Evolutionary conservation across 2,329 filamentous ascomycete species (phyloP), one percentile per base, ranked within the genome.

Genomic region (Nemania sp.): DNA sequence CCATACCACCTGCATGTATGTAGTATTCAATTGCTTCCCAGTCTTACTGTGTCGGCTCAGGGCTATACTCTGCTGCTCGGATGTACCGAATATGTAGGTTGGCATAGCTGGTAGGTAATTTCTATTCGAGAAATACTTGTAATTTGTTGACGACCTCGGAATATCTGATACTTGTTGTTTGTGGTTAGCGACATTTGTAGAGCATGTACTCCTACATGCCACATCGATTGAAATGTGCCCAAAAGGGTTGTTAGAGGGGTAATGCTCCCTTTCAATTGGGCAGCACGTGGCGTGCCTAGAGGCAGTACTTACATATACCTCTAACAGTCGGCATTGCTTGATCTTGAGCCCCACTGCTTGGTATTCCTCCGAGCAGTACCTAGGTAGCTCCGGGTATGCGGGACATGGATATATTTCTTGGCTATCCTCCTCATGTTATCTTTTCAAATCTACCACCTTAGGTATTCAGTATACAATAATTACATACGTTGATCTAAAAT

Each of bases 301-400:
- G 48, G 23, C 14, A 28, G 45, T 60, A 60, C 51, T 36, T 60
- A 22, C 14, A 31, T 56, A 19, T 59, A 60, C 62, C 49, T 64
- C 26, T 28, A 28, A 28, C n/a, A 14, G 11, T n/a, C n/a, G n/a
- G n/a, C n/a, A n/a, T n/a, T n/a, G n/a, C n/a, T n/a, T n/a, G n/a
- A n/a, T n/a, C n/a, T n/a, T n/a, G n/a, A n/a, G n/a, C n/a, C n/a
- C n/a, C n/a, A n/a, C n/a, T n/a, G n/a, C n/a, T n/a, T n/a, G n/a
- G n/a, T n/a, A n/a, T n/a, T n/a, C n/a, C n/a, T n/a, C n/a, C n/a
- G n/a, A n/a, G n/a, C n/a, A n/a, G n/a, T n/a, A n/a, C n/a, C n/a
- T n/a, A n/a, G n/a, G n/a, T n/a, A n/a, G n/a, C n/a, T n/a, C n/a
- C n/a, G n/a, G n/a, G n/a, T n/a, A n/a, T n/a, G n/a, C n/a, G n/a